phyloP scores from a whole-genome alignment of 2,329 filamentous ascomycete genomes.

The Cadophora gregata region DNA sequence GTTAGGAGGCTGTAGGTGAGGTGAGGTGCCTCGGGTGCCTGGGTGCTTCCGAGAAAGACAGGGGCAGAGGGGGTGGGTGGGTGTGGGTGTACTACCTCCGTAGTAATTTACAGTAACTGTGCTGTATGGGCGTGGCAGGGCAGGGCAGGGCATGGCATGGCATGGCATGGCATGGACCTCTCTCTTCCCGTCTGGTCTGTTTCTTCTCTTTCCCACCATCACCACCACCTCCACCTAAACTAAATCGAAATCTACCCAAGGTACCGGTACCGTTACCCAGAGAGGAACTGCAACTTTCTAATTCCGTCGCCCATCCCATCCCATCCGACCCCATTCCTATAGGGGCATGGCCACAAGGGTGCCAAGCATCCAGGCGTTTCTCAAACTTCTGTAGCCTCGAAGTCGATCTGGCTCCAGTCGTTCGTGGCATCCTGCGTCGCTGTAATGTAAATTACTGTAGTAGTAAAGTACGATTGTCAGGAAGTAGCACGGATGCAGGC shows the following conservation, averaged over 20 bases:
- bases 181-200: background rate
- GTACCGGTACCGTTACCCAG: too few relatives aligned
- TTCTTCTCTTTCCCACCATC: background rate
- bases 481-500: background rate
- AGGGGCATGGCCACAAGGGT: background rate
- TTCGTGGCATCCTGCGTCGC: background rate
- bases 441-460: too few relatives aligned
- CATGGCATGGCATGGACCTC: conserved; percentile 7
- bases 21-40: too few relatives aligned
- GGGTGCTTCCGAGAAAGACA: background rate
- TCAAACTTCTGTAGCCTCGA: background rate
- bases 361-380: conserved; percentile 4
- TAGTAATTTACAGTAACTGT: too few relatives aligned
- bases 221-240: too few relatives aligned
- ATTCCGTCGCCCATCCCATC: conserved; percentile 4
- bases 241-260: too few relatives aligned
- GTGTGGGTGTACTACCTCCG: too few relatives aligned
- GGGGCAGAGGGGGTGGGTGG: background rate
- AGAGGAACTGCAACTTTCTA: conserved; percentile 1
- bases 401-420: background rate
- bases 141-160: too few relatives aligned
- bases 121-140: too few relatives aligned
- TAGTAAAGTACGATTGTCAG: background rate
- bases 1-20: background rate
- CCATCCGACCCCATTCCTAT: too few relatives aligned